These are phyloP conservation scores for Elaeis oleifera DNA, from an alignment of 202 grass and related monocot genomes.

Conservation along the genomic window DNA sequence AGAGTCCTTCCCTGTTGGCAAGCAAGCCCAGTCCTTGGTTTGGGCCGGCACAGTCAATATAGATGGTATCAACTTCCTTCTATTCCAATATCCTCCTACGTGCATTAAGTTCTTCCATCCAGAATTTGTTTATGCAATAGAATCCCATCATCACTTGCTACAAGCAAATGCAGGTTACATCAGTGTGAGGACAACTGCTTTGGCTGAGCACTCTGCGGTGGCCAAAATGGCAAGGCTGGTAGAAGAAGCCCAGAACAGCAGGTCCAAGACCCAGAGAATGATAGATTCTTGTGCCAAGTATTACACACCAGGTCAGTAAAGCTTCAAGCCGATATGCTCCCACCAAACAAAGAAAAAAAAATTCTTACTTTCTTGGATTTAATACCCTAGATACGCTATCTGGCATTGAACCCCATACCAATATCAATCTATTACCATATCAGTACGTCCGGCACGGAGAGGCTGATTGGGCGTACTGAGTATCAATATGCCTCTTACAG, in stretches of 20 bases:
- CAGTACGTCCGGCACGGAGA: too few relatives aligned
- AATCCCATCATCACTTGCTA: neutral
- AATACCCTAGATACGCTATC: too few relatives aligned
- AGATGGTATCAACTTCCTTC: constrained; percentile 41
- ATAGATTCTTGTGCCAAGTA: constrained; percentile 89
- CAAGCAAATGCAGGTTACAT: constrained; percentile 68
- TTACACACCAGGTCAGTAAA: constrained; percentile 69
- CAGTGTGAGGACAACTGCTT: constrained; percentile 78
- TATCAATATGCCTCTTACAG: too few relatives aligned
- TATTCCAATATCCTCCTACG: too few relatives aligned
- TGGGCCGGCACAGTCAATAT: constrained; percentile 95
- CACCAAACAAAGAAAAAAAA: too few relatives aligned
- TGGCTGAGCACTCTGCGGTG: constrained; percentile 71
- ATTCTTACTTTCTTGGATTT: too few relatives aligned
- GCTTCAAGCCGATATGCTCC: neutral
- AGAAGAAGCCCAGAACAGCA: constrained; percentile 92
- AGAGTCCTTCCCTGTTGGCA: constrained; percentile 76
- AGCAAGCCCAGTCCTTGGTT: constrained; percentile 69
- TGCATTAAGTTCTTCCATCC: too few relatives aligned
- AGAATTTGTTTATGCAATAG: too few relatives aligned
- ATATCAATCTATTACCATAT: too few relatives aligned
- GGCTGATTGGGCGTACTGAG: too few relatives aligned
- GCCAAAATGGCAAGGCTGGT: constrained; percentile 91
- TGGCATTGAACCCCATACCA: too few relatives aligned
- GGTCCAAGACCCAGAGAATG: constrained; percentile 65